A percentile compares a stretch with the other conserved stretches of the same genome.
Evolutionary conservation across 352 stramenopile species (phyloP).

Genomic region (Globisporangium okanoganense): DNA sequence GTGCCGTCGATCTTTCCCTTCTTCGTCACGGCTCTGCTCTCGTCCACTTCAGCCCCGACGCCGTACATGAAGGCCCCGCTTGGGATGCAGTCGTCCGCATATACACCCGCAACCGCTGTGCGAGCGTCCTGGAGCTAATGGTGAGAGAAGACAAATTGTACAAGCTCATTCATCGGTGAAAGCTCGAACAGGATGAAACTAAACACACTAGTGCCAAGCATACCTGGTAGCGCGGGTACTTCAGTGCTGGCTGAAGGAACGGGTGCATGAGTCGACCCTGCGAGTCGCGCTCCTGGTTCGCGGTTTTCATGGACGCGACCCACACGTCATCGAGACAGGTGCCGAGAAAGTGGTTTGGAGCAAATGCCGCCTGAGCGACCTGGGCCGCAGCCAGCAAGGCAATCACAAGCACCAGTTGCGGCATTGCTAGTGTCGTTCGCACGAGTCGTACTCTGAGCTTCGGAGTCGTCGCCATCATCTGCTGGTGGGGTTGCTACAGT

Average conservation of each 20-base stretch:
- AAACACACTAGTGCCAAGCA: no score
- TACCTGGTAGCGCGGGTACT: constrained; percentile 5
- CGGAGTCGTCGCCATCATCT: no score
- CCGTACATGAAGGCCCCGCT: constrained; percentile 18
- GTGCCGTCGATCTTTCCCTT: constrained; percentile 20
- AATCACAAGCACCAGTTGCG: background rate
- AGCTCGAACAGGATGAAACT: no score
- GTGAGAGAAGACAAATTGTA: no score
- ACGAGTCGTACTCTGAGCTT: no score
- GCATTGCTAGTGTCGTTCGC: no score
- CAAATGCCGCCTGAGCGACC: background rate
- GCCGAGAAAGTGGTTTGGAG: constrained; percentile 9
- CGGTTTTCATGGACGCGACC: constrained; percentile 1
- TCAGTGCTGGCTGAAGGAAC: constrained; percentile 9
- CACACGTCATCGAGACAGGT: constrained; percentile 7
- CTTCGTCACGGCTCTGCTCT: constrained; percentile 8
- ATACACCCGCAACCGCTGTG: background rate
- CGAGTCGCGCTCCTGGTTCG: constrained; percentile 5
- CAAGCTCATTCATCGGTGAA: no score
- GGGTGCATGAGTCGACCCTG: background rate
- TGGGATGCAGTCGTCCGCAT: background rate
- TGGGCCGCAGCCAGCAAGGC: background rate
- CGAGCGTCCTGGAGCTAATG: background rate
- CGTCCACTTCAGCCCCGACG: constrained; percentile 13
- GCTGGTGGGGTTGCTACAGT: no score